Conservation (phyloP, 768 basidiomycete species). For the Agrocybe pediades region DNA sequence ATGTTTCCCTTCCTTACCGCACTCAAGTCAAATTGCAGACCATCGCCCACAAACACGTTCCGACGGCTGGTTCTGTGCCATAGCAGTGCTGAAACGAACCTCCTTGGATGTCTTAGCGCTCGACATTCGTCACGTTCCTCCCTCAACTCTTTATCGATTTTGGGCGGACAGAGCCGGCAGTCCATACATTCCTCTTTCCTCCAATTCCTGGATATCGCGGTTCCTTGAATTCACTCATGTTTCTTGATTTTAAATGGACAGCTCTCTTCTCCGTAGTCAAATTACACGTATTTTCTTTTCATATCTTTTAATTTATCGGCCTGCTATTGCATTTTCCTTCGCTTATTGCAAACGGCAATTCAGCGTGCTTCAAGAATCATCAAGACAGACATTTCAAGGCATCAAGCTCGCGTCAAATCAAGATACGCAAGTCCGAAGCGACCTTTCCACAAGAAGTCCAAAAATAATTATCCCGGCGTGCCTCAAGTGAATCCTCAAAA, state of each 20-base stretch:
- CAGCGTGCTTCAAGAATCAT: no score
- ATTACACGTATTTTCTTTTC: not conserved
- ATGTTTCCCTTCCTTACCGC: conserved; percentile 30
- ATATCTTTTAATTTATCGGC: no score
- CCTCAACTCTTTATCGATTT: conserved; percentile 13
- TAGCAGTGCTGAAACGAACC: conserved; percentile 38
- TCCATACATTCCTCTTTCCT: conserved; percentile 31
- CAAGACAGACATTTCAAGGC: no score
- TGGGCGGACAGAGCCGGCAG: conserved; percentile 39
- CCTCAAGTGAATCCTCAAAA: not conserved
- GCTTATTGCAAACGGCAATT: no score
- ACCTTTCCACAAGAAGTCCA: no score
- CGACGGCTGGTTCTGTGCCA: conserved; percentile 43
- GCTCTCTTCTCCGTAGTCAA: no score
- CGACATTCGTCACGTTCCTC: conserved; percentile 27
- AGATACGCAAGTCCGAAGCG: no score
- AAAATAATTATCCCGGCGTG: not conserved
- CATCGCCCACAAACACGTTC: conserved; percentile 17
- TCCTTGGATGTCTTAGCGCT: conserved; percentile 40
- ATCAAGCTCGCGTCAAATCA: no score
- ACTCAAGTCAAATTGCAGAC: conserved; percentile 50
- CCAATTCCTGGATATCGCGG: not conserved
- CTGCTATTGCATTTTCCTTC: no score
- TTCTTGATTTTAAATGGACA: no score
- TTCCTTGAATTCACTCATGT: not conserved